These are phyloP conservation scores for Stylonectria norvegica DNA, from an alignment of 2,329 filamentous ascomycete genomes.

Conservation along the genomic window DNA sequence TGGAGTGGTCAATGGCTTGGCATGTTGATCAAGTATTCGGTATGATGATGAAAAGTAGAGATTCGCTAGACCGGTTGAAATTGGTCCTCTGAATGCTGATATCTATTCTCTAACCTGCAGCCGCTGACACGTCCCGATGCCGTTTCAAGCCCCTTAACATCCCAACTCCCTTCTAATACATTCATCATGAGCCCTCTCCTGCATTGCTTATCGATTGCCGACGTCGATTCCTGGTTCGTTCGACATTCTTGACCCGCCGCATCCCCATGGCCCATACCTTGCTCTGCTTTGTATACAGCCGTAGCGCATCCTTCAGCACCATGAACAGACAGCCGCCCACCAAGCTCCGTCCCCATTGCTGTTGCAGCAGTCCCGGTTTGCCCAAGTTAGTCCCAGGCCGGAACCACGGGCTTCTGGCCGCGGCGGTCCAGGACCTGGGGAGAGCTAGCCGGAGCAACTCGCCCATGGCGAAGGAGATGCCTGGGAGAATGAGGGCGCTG, in stretches of 20 bases:
- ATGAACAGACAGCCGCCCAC: slow-evolving; percentile 87
- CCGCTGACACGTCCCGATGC: too few relatives aligned
- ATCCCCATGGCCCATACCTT: slow-evolving; percentile 54
- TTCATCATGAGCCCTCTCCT: too few relatives aligned
- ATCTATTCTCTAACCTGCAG: too few relatives aligned
- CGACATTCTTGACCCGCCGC: slow-evolving; percentile 52
- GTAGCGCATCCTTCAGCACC: slow-evolving; percentile 68
- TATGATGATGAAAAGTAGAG: too few relatives aligned
- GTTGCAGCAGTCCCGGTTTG: slow-evolving; percentile 68
- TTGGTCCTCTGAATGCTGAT: too few relatives aligned
- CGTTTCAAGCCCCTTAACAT: slow-evolving; percentile 41
- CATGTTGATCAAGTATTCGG: too few relatives aligned
- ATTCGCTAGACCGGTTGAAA: too few relatives aligned
- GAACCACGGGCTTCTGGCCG: slow-evolving; percentile 26
- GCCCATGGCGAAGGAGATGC: slow-evolving; percentile 74
- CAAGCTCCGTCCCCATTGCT: slow-evolving; percentile 84
- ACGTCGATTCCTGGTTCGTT: slow-evolving; percentile 31
- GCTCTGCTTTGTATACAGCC: slow-evolving; percentile 62
- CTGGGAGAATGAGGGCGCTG: slow-evolving; percentile 69
- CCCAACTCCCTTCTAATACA: too few relatives aligned
- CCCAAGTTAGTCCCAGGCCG: slow-evolving; percentile 23
- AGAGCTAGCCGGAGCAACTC: slow-evolving; percentile 67
- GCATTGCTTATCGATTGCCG: too few relatives aligned
- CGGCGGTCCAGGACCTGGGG: slow-evolving; percentile 63
- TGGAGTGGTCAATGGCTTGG: too few relatives aligned